These are phyloP conservation scores for Raphidocelis subcapitata DNA, from an alignment of 139 green algal species.

Conservation along the genomic window DNA sequence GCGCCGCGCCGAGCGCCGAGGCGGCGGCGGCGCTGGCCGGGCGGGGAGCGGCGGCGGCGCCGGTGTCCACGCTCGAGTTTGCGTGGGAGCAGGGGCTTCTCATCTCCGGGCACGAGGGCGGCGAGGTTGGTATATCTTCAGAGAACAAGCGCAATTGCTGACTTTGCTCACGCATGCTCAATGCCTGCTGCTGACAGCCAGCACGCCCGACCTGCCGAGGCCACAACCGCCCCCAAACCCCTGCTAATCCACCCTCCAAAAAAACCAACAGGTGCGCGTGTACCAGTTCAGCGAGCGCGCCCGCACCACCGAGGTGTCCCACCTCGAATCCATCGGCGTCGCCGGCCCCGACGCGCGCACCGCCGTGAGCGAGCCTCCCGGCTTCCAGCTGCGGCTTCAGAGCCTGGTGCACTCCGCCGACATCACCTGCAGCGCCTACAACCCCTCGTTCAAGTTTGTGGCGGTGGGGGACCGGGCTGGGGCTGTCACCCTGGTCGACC, in stretches of 20 bases:
- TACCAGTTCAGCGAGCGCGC: slow-evolving; percentile 36
- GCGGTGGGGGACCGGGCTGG: slow-evolving; percentile 21
- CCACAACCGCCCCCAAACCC: no score
- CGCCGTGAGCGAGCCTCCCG: slow-evolving; percentile 20
- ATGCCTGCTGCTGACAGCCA: no score
- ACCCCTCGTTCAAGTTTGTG: slow-evolving; percentile 15
- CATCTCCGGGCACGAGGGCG: slow-evolving; percentile 33
- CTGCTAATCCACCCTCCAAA: neutral
- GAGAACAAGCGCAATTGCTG: no score
- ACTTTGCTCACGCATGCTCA: no score
- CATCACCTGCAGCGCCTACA: slow-evolving; percentile 33
- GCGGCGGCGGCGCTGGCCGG: neutral
- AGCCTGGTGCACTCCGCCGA: slow-evolving; percentile 22
- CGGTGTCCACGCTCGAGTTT: slow-evolving; percentile 34
- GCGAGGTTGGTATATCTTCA: slow-evolving; percentile 4
- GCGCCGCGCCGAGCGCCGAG: slow-evolving; percentile 5
- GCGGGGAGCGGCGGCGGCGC: neutral
- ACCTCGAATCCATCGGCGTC: slow-evolving; percentile 28
- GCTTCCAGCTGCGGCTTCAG: slow-evolving; percentile 42
- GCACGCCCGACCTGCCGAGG: no score
- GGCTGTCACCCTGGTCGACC: slow-evolving; percentile 33
- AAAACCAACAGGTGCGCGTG: slow-evolving; percentile 30
- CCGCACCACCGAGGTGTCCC: slow-evolving; percentile 11
- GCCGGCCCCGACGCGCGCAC: slow-evolving; percentile 8
- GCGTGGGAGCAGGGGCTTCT: slow-evolving; percentile 44